These are phyloP conservation scores for Aspergillus fructus DNA, from an alignment of 2,329 filamentous ascomycete species.

Conservation along the genomic window DNA sequence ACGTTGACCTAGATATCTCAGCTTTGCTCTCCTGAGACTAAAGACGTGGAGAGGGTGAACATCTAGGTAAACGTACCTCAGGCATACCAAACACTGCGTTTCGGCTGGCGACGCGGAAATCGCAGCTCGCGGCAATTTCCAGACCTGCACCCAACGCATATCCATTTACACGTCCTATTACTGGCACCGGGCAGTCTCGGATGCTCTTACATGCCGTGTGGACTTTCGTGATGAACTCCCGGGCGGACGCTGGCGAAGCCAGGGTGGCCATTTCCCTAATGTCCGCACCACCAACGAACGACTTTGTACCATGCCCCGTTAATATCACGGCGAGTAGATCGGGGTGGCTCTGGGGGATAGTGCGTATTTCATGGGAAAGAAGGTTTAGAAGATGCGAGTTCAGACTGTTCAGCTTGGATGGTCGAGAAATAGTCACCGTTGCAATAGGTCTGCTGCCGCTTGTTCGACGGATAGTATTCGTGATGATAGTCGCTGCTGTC, in stretches of 20 bases:
- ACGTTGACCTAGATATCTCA: slow-evolving; percentile 23
- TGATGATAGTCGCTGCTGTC: too few relatives aligned
- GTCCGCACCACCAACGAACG: slow-evolving; percentile 72
- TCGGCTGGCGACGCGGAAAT: slow-evolving; percentile 35
- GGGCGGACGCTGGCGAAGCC: slow-evolving; percentile 26
- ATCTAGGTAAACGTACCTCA: slow-evolving; percentile 27
- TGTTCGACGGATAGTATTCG: too few relatives aligned
- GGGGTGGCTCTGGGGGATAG: background rate
- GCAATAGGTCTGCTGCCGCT: too few relatives aligned
- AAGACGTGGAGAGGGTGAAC: background rate
- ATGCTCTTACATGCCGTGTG: slow-evolving; percentile 34
- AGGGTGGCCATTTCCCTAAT: slow-evolving; percentile 65
- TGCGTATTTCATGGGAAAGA: background rate
- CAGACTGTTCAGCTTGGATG: slow-evolving; percentile 27
- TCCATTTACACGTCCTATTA: slow-evolving; percentile 40
- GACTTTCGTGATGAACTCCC: slow-evolving; percentile 36
- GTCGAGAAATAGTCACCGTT: slow-evolving; percentile 24
- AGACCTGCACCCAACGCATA: slow-evolving; percentile 39
- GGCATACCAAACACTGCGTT: slow-evolving; percentile 40
- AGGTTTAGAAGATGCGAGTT: slow-evolving; percentile 13
- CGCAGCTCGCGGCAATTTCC: slow-evolving; percentile 37
- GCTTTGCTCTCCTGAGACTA: background rate
- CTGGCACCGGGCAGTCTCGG: slow-evolving; percentile 37
- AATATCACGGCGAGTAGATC: background rate
- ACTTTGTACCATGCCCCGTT: background rate